phyloP scores from a whole-genome alignment of 1,284 basidiomycete species.

The Ganoderma resinaceum region DNA sequence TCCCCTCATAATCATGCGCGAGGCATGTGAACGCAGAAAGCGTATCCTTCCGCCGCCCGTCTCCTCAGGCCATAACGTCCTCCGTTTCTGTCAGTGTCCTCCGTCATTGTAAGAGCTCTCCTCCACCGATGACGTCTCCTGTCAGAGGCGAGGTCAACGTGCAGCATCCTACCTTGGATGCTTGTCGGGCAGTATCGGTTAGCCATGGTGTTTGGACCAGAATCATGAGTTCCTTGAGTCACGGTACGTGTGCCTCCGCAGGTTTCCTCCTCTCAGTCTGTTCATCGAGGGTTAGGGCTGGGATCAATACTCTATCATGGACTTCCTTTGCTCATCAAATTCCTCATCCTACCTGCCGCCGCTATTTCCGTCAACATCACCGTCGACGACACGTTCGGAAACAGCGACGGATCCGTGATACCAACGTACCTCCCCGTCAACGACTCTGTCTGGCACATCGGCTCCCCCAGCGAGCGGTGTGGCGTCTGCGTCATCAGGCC shows the following conservation, averaged over 20 bases:
- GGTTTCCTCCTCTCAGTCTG: not conserved
- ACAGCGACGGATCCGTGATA: constrained; percentile 19
- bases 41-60: too few species aligned
- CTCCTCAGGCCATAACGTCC: too few species aligned
- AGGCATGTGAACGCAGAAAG: too few species aligned
- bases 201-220: not conserved
- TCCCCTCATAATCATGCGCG: too few species aligned
- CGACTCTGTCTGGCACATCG: constrained; percentile 33
- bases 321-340: not conserved
- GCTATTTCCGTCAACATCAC: constrained; percentile 42
- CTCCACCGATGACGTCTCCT: too few species aligned
- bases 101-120: too few species aligned
- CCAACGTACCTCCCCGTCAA: constrained; percentile 34
- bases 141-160: too few species aligned
- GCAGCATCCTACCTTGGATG: too few species aligned
- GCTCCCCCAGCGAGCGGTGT: constrained; percentile 40
- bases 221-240: not conserved
- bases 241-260: not conserved
- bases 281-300: not conserved
- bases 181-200: too few species aligned
- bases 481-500: constrained; percentile 33
- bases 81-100: too few species aligned
- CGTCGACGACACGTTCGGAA: constrained; percentile 49
- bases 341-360: not conserved
- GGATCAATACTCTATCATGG: not conserved